Percentiles rank a stretch among this genome's conserved stretches.
These are phyloP conservation scores for Agapanthus africanus DNA, from an alignment of 106 monocot genomes.

Conservation along the genomic window DNA sequence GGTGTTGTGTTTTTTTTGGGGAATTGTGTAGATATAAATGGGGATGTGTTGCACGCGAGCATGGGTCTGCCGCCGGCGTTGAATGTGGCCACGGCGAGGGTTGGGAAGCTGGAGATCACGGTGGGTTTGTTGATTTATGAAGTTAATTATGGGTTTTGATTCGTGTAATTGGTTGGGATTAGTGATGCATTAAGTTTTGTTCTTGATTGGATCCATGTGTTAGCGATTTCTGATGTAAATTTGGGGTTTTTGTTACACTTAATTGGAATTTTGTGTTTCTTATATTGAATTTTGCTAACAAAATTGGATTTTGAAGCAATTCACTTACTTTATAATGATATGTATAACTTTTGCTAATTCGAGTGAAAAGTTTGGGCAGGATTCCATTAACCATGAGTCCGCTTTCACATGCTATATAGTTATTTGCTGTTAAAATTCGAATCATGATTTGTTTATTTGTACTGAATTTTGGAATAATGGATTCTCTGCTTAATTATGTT, in stretches of 20 bases:
- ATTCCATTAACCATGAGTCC: no score
- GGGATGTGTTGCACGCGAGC: conserved; percentile 87
- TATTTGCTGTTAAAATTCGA: not conserved
- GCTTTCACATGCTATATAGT: no score
- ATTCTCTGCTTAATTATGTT: not conserved
- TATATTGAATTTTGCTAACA: no score
- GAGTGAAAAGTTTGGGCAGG: no score
- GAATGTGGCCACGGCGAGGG: conserved; percentile 73
- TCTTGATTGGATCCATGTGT: not conserved
- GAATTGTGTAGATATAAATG: conserved; percentile 73
- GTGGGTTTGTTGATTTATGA: conserved; percentile 26
- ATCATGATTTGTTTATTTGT: no score
- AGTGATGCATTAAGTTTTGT: not conserved
- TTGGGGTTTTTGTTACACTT: not conserved
- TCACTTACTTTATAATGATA: no score
- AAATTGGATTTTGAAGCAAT: no score
- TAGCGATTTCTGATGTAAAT: not conserved
- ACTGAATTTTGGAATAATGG: not conserved
- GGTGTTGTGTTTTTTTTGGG: not conserved
- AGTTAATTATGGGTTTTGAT: not conserved
- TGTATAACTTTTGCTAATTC: no score
- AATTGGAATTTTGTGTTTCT: no score
- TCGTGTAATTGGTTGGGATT: not conserved
- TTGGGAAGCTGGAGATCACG: conserved; percentile 95
- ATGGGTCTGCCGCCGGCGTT: conserved; percentile 72